These are phyloP conservation scores for Hortiboletus flavorubellus DNA, from an alignment of 768 basidiomycete genomes.

Conservation along the genomic window DNA sequence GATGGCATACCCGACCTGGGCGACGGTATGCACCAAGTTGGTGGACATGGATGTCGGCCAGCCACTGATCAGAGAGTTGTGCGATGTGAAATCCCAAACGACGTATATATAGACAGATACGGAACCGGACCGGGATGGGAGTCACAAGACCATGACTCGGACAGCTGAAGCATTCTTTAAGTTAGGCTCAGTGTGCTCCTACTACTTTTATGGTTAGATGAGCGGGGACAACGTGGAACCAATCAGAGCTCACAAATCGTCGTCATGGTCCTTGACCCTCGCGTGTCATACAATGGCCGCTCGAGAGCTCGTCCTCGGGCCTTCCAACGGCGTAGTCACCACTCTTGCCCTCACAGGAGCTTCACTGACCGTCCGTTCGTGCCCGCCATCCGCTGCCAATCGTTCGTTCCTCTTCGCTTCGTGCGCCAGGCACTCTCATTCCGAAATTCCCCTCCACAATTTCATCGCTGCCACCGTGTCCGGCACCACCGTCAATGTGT, in stretches of 20 bases:
- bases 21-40: constrained; percentile 54
- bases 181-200: too few species aligned
- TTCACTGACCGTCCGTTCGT: constrained; percentile 25
- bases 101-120: not conserved
- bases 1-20: constrained; percentile 67
- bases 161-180: too few species aligned
- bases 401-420: constrained; percentile 13
- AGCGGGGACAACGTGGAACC: too few species aligned
- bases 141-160: not conserved
- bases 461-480: constrained; percentile 52
- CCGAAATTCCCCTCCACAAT: constrained; percentile 42
- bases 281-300: constrained; percentile 12
- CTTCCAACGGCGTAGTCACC: constrained; percentile 6
- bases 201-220: too few species aligned
- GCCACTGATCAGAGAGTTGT: not conserved
- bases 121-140: not conserved
- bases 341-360: constrained; percentile 29
- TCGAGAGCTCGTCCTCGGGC: constrained; percentile 19
- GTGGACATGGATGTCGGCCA: constrained; percentile 25
- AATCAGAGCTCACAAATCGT: too few species aligned
- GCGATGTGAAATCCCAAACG: not conserved
- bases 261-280: not conserved
- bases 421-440: constrained; percentile 3
- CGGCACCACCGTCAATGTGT: constrained; percentile 41
- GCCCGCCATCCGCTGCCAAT: constrained; percentile 6